Base-by-base conservation (phyloP, 2,329 filamentous ascomycete species). In the Colletotrichum sp. region DNA sequence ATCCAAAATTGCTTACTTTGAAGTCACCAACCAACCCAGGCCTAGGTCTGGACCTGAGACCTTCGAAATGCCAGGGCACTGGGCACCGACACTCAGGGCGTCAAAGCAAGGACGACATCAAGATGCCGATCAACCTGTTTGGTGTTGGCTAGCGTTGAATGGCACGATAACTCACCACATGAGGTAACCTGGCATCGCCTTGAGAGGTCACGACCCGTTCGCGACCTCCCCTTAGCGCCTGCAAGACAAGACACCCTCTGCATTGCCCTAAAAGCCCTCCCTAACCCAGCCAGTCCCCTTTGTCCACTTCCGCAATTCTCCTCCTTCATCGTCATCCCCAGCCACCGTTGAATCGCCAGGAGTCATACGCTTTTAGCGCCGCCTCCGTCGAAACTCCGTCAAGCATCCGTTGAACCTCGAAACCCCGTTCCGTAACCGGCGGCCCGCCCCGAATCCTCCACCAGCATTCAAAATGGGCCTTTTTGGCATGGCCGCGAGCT, bases 401-500 rank as follows among this genome's bases (percentile, higher is more conserved):
- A 12, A 48, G 44, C 44, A 48, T 22, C 18, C 44, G 18, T 48
- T n/a, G 18, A 48, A 22, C 9, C 18, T 22, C 44, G 18, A 48
- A 48, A 22, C 44, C 44, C 44, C 44, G 44, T 48, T 22, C 44
- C 44, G 44, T 48, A 48, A 48, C 18, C 18, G 59, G 59, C 39
- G 55, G 48, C 59, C 67, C 39, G 16, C 67, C 67, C 13, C 68
- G n/a, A 16, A 28, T 22, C 30, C 24, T 22, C 22, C 16, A 39
- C 44, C 26, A 3, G 22, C 26, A 32, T 24, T 39, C 79, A 83
- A 77, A 24, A 90, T 90, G 89, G 87, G 86, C 64, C 70, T 89
- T 75, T 81, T 87, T 66, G 86, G 85, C 75, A 83, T 89, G 68
- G 81, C 86, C 24, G 70, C 84, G 80, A 86, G 87, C 83, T 91